Base-by-base conservation (phyloP, 2,329 filamentous ascomycete genomes). In the Phialophora macrospora region DNA sequence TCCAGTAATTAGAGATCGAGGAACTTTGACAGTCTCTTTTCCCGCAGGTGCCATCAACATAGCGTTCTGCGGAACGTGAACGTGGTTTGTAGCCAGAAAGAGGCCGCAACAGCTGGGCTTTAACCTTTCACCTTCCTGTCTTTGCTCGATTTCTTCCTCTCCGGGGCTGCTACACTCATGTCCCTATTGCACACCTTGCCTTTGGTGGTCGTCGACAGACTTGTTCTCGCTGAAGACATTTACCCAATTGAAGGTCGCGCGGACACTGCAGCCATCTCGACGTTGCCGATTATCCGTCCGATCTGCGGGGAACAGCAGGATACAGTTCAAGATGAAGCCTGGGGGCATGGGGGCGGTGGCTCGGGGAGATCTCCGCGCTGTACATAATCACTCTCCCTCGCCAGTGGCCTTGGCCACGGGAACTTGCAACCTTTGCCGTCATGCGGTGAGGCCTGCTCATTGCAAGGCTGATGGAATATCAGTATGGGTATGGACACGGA, bases 261-360 rank as follows among this genome's bases (percentile, higher is more conserved):
- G 17, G n/a, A n/a, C 17, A 41, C 17, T n/a, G 38, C 14, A 38
- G 38, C 38, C 38, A n/a, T 30, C 11, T 46, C 20, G 49, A 55
- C 1, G 38, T 44, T 44, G 60, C 60, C 60, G 60, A 55, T 62
- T 55, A 62, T 34, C 60, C 60, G 17, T 54, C 34, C 38, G 32
- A 55, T 48, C 22, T 30, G 52, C 38, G 60, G 60, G 49, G 60
- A 55, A 48, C 11, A 26, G 24, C 26, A 30, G 4, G 52, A 28
- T 44, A n/a, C 17, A n/a, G 38, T 20, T 6, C 17, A 4, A 52
- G 48, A n/a, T n/a, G 48, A 26, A 26, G 20, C 32, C 17, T 28
- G 28, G 30, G 6, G 20, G 51, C 51, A 5, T 41, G 34, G 14
- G 34, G 14, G 34, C 34, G 34, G 34, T 14, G 7, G 17, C 17